Evolutionary conservation across 2,329 filamentous ascomycete species (phyloP).

Genomic region (Diplodia scrobiculata): DNA sequence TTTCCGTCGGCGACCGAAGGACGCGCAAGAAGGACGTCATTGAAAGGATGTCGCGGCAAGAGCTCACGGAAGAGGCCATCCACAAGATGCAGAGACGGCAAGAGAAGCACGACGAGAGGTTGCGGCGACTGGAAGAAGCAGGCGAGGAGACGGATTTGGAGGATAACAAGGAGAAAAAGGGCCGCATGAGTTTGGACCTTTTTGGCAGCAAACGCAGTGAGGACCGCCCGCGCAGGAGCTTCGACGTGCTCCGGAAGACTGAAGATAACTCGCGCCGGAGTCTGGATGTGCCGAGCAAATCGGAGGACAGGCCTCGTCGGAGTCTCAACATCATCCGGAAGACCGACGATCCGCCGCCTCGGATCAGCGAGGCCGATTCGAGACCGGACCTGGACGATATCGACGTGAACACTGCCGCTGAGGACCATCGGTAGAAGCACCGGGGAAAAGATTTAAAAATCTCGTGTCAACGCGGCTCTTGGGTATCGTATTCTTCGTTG

Average conservation of each 20-base stretch:
- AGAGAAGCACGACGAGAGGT: conserved; percentile 22
- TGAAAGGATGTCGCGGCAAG: conserved; percentile 70
- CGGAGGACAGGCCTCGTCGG: not conserved
- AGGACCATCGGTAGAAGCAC: not conserved
- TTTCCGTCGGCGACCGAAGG: conserved; percentile 69
- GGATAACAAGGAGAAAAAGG: conserved; percentile 4
- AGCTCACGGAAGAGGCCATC: conserved; percentile 66
- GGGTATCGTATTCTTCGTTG: too few relatives aligned
- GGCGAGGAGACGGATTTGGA: conserved; percentile 11
- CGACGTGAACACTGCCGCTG: not conserved
- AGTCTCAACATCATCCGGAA: conserved; percentile 7
- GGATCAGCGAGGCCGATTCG: conserved; percentile 16
- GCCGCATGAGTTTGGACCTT: conserved; percentile 13
- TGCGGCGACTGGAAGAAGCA: conserved; percentile 11
- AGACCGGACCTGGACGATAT: not conserved
- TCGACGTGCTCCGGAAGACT: conserved; percentile 5
- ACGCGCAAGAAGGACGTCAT: conserved; percentile 81
- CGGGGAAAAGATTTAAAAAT: too few relatives aligned
- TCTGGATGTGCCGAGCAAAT: not conserved
- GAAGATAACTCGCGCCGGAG: conserved; percentile 7
- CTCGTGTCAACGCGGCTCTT: too few relatives aligned
- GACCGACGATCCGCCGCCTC: not conserved
- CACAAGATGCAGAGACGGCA: conserved; percentile 26
- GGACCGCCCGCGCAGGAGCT: conserved; percentile 10
- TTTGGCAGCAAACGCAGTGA: conserved; percentile 9